These are phyloP conservation scores for Talaromyces atroroseus DNA, from an alignment of 2,329 filamentous ascomycete species.

Conservation along the genomic window DNA sequence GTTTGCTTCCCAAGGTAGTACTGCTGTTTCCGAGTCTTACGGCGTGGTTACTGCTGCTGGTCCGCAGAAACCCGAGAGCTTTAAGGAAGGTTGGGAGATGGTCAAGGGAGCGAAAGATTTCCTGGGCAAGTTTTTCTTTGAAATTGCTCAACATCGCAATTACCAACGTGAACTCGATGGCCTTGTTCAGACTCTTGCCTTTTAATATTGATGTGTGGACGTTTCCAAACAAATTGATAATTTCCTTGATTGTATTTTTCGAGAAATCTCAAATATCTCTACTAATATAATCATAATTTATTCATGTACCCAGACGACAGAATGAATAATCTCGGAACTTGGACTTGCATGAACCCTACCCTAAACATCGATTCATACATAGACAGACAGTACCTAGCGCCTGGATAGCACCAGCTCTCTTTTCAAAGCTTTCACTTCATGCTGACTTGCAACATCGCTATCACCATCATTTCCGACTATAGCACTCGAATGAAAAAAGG, in stretches of 20 bases:
- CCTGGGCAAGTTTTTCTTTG: conserved; percentile 63
- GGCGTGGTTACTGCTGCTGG: conserved; percentile 66
- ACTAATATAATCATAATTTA: neutral
- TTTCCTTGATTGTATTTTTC: neutral
- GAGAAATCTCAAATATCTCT: neutral
- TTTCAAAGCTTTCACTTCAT: neutral
- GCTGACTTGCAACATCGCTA: neutral
- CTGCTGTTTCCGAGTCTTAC: conserved; percentile 60
- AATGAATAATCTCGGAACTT: neutral
- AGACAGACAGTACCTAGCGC: neutral
- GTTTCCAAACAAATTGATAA: neutral
- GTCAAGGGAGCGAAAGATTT: conserved; percentile 64
- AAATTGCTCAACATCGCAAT: conserved; percentile 67
- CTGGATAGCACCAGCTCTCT: neutral
- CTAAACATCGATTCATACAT: neutral
- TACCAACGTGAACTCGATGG: conserved; percentile 70
- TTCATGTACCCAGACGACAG: neutral
- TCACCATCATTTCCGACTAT: neutral
- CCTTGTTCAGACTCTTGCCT: conserved; percentile 61
- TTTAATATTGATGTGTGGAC: conserved; percentile 40
- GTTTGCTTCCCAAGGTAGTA: conserved; percentile 41
- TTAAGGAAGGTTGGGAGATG: conserved; percentile 59
- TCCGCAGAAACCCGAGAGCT: conserved; percentile 48
- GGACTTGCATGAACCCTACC: neutral
- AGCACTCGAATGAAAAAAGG: conserved; percentile 44